Evolutionary conservation across 2,329 filamentous ascomycete genomes (phyloP).

Genomic region (Pestalotiopsis sp.): DNA sequence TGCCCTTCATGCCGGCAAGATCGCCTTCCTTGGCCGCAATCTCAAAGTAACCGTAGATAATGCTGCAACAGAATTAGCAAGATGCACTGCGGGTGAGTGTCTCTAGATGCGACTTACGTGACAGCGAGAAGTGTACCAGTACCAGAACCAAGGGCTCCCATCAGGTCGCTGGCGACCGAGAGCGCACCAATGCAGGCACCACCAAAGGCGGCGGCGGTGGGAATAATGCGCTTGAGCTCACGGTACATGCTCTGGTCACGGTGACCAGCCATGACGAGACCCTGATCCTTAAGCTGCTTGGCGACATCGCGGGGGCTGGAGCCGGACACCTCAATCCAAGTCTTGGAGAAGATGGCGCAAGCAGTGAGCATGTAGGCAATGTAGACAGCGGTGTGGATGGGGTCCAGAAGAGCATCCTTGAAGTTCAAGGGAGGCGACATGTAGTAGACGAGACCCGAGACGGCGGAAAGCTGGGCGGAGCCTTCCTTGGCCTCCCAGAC

Average conservation of each 20-base stretch:
- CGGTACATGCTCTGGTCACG: conserved; percentile 99
- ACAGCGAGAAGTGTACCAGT: conserved; percentile 98
- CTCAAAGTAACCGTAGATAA: conserved; percentile 99
- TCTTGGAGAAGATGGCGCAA: conserved; percentile 99
- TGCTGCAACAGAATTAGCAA: conserved; percentile 58
- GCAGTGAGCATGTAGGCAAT: conserved; percentile 97
- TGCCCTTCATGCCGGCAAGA: conserved; percentile 78
- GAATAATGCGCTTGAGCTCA: conserved; percentile 99
- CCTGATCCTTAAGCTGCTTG: conserved; percentile 99
- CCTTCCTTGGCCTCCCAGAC: conserved; percentile 98
- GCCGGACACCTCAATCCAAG: conserved; percentile 99
- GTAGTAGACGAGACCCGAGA: conserved; percentile 96
- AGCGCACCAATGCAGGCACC: conserved; percentile 98
- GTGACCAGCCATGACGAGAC: conserved; percentile 98
- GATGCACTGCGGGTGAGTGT: background rate
- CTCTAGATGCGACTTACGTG: conserved; percentile 71
- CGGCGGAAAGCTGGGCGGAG: conserved; percentile 91
- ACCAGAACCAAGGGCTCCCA: conserved; percentile 93
- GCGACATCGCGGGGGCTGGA: conserved; percentile 97
- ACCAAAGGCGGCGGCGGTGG: conserved; percentile 95
- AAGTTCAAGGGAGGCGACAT: conserved; percentile 99
- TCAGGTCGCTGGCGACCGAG: conserved; percentile 91
- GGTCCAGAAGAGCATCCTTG: conserved; percentile 94
- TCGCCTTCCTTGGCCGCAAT: conserved; percentile 99
- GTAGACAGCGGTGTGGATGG: conserved; percentile 94